Percentiles rank a stretch among this genome's conserved stretches.
These are phyloP conservation scores for Yamadazyma sp. DNA, from an alignment of 1,139 yeast species.

Conservation along the genomic window DNA sequence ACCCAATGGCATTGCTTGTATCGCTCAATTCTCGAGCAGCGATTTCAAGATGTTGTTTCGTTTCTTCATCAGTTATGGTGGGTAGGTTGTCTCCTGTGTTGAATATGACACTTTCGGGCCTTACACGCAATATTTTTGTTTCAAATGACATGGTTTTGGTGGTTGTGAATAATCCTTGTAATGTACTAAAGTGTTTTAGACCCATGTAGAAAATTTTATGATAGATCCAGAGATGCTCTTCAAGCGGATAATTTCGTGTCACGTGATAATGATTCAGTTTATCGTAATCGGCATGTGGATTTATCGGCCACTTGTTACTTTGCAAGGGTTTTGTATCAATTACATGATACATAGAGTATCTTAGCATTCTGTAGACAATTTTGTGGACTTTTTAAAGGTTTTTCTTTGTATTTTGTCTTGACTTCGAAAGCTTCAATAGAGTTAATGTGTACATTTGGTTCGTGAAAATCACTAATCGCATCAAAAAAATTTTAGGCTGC, in stretches of 20 bases:
- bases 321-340: too few relatives aligned
- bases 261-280: too few relatives aligned
- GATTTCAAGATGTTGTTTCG: constrained; percentile 46
- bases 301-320: too few relatives aligned
- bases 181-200: neutral
- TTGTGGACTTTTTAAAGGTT: neutral
- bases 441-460: too few relatives aligned
- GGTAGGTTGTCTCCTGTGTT: constrained; percentile 28
- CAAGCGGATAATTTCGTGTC: neutral
- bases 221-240: neutral
- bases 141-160: constrained; percentile 8
- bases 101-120: constrained; percentile 29
- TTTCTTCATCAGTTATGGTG: constrained; percentile 48
- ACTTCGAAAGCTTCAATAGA: too few relatives aligned
- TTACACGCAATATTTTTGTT: constrained; percentile 34
- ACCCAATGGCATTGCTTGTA: constrained; percentile 70
- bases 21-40: constrained; percentile 60
- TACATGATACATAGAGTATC: too few relatives aligned
- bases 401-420: neutral
- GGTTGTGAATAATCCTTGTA: neutral
- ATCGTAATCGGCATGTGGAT: too few relatives aligned
- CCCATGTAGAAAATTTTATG: constrained; percentile 3
- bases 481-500: neutral
- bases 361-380: neutral
- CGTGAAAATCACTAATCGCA: neutral